These are phyloP conservation scores for Myxozyma mucilagina DNA, from an alignment of 805 yeast genomes.

Conservation along the genomic window DNA sequence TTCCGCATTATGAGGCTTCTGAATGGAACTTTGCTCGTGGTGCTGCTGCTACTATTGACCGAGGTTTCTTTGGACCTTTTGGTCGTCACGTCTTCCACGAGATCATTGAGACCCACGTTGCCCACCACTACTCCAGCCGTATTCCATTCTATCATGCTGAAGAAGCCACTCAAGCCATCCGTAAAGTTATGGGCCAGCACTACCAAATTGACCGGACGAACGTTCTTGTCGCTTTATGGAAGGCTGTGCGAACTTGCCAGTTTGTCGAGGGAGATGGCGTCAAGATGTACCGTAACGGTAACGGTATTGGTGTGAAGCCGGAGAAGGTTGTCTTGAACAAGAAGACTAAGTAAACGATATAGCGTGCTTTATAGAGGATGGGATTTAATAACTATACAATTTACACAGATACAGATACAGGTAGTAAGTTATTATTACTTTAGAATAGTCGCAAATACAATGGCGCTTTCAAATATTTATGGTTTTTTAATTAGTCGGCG, in stretches of 20 bases:
- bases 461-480: too few relatives aligned
- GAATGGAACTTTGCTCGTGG: conserved; percentile 83
- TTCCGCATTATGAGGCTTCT: conserved; percentile 75
- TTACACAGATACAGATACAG: too few relatives aligned
- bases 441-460: too few relatives aligned
- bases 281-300: conserved; percentile 70
- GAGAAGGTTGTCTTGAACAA: background rate
- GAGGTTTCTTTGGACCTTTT: conserved; percentile 71
- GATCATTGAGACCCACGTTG: conserved; percentile 86
- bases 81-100: conserved; percentile 82
- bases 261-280: conserved; percentile 72
- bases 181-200: conserved; percentile 82
- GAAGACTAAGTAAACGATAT: conserved; percentile 13
- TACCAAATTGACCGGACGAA: conserved; percentile 66
- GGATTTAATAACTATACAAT: too few relatives aligned
- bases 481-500: too few relatives aligned
- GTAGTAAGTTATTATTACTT: too few relatives aligned
- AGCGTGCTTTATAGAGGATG: background rate
- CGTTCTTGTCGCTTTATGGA: conserved; percentile 67
- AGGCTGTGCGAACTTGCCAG: conserved; percentile 62
- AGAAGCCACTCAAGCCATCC: conserved; percentile 62
- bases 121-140: conserved; percentile 80
- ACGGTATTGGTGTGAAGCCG: conserved; percentile 52
- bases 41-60: conserved; percentile 85
- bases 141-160: conserved; percentile 79